Evolutionary conservation across 768 basidiomycete species (phyloP), one percentile per base, ranked within the genome.

Genomic region (Lanmaoa pseudosensibilis): DNA sequence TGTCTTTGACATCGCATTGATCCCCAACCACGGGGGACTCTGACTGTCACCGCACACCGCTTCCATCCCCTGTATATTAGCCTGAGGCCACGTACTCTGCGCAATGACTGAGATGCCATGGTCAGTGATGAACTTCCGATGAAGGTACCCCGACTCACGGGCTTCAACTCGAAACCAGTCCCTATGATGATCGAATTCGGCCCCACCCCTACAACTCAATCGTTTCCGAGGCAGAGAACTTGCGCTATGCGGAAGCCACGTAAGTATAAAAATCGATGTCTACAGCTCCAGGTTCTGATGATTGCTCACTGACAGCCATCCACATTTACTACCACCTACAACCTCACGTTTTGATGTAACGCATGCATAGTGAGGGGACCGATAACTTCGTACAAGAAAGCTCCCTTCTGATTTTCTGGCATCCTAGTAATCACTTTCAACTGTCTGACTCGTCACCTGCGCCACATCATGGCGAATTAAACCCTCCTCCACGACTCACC

Each of bases 71-170:
- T 23, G 44, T 38, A 44, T 34, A 27, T 27, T 6, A 27, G 27
- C 27, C 21, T 37, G 46, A 37, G 33, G 32, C 30, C 19, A 52
- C 50, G 3, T 27, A 34, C 19, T 52, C 46, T 33, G 48, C 40
- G 36, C 44, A 33, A 67, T 66, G 66, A 51, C 48, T 36, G 52
- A 30, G 43, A 44, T 16, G 15, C 40, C 53, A 54, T 45, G 55
- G 64, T 57, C 43, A 50, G 60, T 38, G 19, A 34, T n/a, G 9
- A 40, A 25, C 23, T 40, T 36, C 36, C n/a, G 43, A 32, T 30
- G 13, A 33, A 30, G 10, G 25, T 21, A 25, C 4, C 27, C 37
- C 15, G 11, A 38, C 59, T 53, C 16, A 62, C 18, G 13, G 10
- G 13, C 19, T 39, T n/a, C 43, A 36, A 53, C 46, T 15, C n/a